Percentiles rank a stretch among this genome's conserved stretches.
Evolutionary conservation across 495 filamentous ascomycete species (phyloP).

Genomic region (Hypomontagnella submonticulosa): DNA sequence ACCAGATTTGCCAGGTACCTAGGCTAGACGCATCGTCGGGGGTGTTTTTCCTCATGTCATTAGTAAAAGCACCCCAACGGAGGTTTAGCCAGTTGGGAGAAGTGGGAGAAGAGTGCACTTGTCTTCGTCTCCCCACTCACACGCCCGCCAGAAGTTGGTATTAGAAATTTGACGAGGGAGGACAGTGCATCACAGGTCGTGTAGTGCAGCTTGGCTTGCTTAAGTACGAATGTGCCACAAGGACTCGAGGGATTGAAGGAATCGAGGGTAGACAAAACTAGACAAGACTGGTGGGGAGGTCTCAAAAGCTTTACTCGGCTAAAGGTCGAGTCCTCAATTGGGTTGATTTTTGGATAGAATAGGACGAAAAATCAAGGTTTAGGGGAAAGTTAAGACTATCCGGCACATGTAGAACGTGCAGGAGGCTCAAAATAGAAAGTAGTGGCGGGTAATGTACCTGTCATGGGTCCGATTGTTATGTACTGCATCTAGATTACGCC

Average conservation of each 20-base stretch:
- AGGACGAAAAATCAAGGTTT: constrained; percentile 20
- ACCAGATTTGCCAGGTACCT: constrained; percentile 3
- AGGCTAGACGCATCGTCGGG: constrained; percentile 5
- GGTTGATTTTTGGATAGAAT: constrained; percentile 27
- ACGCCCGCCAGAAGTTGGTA: constrained; percentile 17
- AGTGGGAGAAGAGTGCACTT: background rate
- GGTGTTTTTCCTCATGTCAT: background rate
- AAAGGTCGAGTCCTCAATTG: constrained; percentile 33
- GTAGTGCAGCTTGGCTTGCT: constrained; percentile 26
- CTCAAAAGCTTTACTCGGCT: constrained; percentile 33
- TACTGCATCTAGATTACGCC: constrained; percentile 40
- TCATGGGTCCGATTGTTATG: constrained; percentile 9
- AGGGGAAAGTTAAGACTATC: constrained; percentile 5
- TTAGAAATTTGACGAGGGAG: background rate
- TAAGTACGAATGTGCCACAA: constrained; percentile 9
- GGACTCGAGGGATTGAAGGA: too few species aligned
- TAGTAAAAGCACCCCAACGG: constrained; percentile 14
- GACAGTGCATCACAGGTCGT: constrained; percentile 10
- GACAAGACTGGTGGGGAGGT: constrained; percentile 7
- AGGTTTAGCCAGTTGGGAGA: constrained; percentile 14
- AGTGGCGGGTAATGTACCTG: constrained; percentile 37
- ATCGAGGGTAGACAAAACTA: background rate
- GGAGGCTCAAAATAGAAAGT: constrained; percentile 43
- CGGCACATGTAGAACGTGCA: constrained; percentile 27
- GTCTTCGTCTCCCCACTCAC: constrained; percentile 5